Evolutionary conservation across 768 basidiomycete genomes (phyloP), one percentile per base, ranked within the genome.

Genomic region (Coprinellus micaceus): DNA sequence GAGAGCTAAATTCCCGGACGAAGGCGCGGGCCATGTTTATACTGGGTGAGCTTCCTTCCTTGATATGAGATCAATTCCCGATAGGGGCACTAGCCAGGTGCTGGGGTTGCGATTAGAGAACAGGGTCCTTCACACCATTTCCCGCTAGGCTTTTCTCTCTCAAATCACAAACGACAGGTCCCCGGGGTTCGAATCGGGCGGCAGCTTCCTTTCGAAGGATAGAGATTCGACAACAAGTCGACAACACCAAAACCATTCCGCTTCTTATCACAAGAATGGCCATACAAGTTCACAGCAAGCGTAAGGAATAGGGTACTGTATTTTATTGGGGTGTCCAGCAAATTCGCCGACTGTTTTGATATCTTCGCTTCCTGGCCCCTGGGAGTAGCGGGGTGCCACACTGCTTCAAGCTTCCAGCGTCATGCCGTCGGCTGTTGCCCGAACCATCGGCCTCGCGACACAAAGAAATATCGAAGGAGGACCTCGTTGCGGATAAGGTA

Each of bases 1-100:
- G 26, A 50, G 36, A 55, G 53, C 36, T 43, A 59, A 54, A 55
- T 17, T 39, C 58, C 58, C 46, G 58, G 58, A 22, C n/a, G 29
- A 22, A 46, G 58, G 58, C 58, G n/a, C 58, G 13, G 50, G 29
- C 36, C 15, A 19, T 44, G 36, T 40, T 55, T 55, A 44, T 54
- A 25, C 24, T 13, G 7, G 7, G 43, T 25, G 44, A 29, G 26
- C 22, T 29, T 19, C 25, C 49, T 30, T 10, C 25, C 49, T 30
- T 10, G 28, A 24, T 19, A 19, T 19, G 7, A 49, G 47, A 41
- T 48, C 54, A 30, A 7, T 13, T 43, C 47, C 53, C 47, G 47
- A 55, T 54, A 39, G 24, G 29, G n/a, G 33, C 7, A 33, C 21
- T n/a, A 44, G 15, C 51, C 51, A 43, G n/a, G 21, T 36, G 25